phyloP scores from a whole-genome alignment of 108 stramenopile genomes.

The Pelagomonas calceolata region DNA sequence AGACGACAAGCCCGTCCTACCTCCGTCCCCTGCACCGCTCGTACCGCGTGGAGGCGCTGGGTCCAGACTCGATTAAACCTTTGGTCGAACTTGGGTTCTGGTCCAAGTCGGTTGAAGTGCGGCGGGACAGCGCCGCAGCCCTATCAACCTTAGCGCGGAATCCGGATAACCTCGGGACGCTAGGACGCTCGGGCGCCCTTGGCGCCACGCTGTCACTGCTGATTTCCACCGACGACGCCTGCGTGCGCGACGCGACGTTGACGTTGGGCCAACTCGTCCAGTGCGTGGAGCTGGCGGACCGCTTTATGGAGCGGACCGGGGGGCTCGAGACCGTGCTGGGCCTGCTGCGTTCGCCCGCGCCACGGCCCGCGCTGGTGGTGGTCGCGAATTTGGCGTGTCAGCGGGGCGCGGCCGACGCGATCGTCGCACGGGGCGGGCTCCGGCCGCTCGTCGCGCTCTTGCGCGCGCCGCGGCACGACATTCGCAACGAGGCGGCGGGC shows the following conservation, averaged over 20 bases:
- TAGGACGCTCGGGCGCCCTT: neutral
- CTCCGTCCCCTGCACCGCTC: neutral
- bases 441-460: neutral
- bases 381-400: neutral
- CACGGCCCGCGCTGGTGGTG: neutral
- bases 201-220: neutral
- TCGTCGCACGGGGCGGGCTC: neutral
- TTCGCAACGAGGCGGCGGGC: neutral
- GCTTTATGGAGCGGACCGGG: neutral
- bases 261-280: neutral
- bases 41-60: neutral
- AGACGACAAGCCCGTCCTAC: neutral
- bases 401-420: neutral
- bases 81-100: neutral
- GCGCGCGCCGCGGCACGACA: neutral
- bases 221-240: neutral
- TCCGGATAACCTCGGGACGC: neutral
- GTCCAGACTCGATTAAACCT: neutral
- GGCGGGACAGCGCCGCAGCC: neutral
- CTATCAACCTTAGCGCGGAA: neutral
- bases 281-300: neutral
- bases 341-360: neutral
- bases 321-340: neutral
- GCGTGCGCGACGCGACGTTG: neutral
- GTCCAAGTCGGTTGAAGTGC: neutral